Evolutionary conservation across 768 basidiomycete genomes (phyloP).

Genomic region (Suillus fuscotomentosus): DNA sequence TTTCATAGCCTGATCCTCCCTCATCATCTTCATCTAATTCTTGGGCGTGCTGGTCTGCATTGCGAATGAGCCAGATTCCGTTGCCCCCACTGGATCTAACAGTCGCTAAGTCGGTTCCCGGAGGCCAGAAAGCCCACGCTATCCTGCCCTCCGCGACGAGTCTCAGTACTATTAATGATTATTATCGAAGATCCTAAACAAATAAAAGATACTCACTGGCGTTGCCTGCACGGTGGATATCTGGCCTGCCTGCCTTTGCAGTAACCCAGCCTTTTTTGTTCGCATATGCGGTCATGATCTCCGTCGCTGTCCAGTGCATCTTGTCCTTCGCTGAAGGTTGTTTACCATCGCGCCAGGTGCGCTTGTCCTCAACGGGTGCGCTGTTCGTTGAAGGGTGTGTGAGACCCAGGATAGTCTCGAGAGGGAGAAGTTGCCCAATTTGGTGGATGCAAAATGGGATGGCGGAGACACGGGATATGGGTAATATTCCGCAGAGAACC

Average conservation of each 20-base stretch:
- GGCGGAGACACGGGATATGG: conserved; percentile 82
- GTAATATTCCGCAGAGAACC: conserved; percentile 70
- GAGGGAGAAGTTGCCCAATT: conserved; percentile 64
- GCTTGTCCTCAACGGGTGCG: conserved; percentile 54
- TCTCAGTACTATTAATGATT: conserved; percentile 59
- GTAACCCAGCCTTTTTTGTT: conserved; percentile 80
- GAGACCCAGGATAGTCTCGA: conserved; percentile 70
- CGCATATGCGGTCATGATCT: conserved; percentile 79
- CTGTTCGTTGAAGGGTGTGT: conserved; percentile 43
- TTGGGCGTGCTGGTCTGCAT: conserved; percentile 20
- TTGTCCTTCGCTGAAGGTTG: conserved; percentile 17
- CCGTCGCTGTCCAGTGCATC: conserved; percentile 78
- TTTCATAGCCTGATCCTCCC: conserved; percentile 19
- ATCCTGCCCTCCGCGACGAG: conserved; percentile 80
- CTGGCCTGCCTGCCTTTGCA: conserved; percentile 87
- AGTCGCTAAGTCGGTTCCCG: conserved; percentile 34
- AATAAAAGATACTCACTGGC: conserved; percentile 57
- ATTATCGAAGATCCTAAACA: background rate
- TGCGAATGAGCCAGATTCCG: conserved; percentile 60
- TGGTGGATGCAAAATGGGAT: conserved; percentile 81
- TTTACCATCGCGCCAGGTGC: conserved; percentile 70
- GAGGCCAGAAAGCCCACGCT: conserved; percentile 86
- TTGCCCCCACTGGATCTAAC: conserved; percentile 28
- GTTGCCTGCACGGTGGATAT: conserved; percentile 88
- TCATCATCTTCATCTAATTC: conserved; percentile 20